Conservation (phyloP, 257 asterid species). For the Solanum chiquidenum region DNA sequence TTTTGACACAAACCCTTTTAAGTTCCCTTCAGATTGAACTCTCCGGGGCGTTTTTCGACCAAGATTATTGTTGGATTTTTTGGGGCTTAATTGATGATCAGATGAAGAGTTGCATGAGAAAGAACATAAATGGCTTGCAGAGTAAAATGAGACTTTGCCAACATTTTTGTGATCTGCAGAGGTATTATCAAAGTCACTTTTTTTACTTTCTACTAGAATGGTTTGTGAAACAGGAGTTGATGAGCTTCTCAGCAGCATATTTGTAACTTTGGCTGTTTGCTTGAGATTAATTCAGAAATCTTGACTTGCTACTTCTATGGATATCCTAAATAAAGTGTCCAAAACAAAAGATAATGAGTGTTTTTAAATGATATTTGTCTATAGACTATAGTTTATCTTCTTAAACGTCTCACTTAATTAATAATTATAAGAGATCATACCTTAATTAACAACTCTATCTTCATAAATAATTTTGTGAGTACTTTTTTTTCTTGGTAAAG, state of each 20-base stretch:
- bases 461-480: background rate
- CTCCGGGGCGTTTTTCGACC: background rate
- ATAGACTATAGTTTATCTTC: background rate
- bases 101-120: conserved; percentile 13
- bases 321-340: background rate
- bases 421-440: background rate
- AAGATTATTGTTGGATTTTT: background rate
- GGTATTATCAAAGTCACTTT: background rate
- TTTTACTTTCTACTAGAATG: conserved; percentile 10
- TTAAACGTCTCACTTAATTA: background rate
- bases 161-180: background rate
- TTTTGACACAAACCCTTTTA: conserved; percentile 7
- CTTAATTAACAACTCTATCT: background rate
- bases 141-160: background rate
- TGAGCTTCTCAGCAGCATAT: conserved; percentile 16
- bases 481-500: background rate
- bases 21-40: conserved; percentile 15
- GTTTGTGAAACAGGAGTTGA: conserved; percentile 15
- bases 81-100: background rate
- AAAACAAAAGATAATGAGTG: background rate
- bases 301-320: background rate
- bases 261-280: background rate
- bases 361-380: background rate
- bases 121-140: conserved; percentile 1
- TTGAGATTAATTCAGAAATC: background rate